These are phyloP conservation scores for Pistacia vera DNA, from an alignment of 345 rosid species.

Conservation along the genomic window DNA sequence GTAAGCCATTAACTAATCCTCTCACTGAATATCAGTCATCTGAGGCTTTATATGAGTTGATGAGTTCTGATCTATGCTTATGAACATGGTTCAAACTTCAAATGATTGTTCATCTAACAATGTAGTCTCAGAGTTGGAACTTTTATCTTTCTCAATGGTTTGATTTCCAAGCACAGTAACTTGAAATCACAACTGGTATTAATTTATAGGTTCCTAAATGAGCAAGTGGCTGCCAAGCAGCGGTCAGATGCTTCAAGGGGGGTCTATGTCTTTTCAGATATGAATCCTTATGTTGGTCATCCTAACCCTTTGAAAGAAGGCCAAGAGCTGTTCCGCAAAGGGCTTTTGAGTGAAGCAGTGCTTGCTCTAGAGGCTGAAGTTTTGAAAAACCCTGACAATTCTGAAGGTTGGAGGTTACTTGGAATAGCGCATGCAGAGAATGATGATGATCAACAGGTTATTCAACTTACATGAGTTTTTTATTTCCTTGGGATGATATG, in stretches of 20 bases:
- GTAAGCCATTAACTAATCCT: not conserved
- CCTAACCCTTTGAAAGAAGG: constrained; percentile 97
- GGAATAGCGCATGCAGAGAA: constrained; percentile 99
- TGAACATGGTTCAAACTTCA: not conserved
- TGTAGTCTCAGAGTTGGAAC: not conserved
- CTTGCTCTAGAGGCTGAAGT: constrained; percentile 99
- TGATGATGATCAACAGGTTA: constrained; percentile 99
- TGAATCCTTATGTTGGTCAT: constrained; percentile 99
- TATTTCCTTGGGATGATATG: constrained; percentile 11
- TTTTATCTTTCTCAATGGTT: not conserved
- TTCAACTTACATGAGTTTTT: not conserved
- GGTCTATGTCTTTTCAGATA: constrained; percentile 93
- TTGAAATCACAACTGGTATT: not conserved
- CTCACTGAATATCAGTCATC: not conserved
- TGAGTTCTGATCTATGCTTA: not conserved
- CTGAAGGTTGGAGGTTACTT: constrained; percentile 99
- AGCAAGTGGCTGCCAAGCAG: constrained; percentile 67
- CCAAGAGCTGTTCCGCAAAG: constrained; percentile 91
- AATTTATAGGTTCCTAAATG: constrained; percentile 62
- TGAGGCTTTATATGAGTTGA: not conserved
- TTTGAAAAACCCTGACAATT: constrained; percentile 90
- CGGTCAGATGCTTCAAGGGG: constrained; percentile 72
- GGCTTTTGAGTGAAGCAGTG: constrained; percentile 98
- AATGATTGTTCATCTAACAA: constrained; percentile 6
- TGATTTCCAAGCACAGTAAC: not conserved